Conservation (phyloP, 129 eudicot genomes). For the Flaveria trinervia region DNA sequence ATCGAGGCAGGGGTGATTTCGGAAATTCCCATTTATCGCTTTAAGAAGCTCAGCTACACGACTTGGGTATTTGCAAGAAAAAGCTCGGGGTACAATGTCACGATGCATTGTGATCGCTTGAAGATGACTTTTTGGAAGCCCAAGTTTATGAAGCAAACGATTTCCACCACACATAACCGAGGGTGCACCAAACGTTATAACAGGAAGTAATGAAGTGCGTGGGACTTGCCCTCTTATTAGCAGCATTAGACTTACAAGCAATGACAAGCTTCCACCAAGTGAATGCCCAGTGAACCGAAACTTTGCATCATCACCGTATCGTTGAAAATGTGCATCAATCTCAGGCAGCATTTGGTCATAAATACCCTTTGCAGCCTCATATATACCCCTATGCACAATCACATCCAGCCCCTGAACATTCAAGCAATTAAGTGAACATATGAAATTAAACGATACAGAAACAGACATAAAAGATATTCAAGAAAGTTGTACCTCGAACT, state of each 20-base stretch:
- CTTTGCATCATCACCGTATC: constrained; percentile 60
- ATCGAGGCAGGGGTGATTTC: constrained; percentile 77
- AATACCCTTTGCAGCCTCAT: constrained; percentile 97
- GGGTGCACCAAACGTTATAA: constrained; percentile 87
- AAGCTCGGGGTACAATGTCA: constrained; percentile 97
- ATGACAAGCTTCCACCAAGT: constrained; percentile 93
- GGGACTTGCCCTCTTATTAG: constrained; percentile 73
- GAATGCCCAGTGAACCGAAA: constrained; percentile 98
- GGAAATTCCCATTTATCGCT: constrained; percentile 81
- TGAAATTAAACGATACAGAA: background rate
- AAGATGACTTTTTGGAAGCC: constrained; percentile 74
- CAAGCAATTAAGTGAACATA: background rate
- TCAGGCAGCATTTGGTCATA: constrained; percentile 95
- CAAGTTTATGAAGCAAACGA: constrained; percentile 66
- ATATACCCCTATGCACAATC: constrained; percentile 91
- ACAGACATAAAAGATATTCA: background rate
- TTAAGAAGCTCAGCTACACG: constrained; percentile 82
- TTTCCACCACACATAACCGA: constrained; percentile 94
- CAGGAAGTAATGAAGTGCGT: constrained; percentile 76
- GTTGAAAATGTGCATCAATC: constrained; percentile 53
- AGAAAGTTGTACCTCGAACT: constrained; percentile 65
- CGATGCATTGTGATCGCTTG: constrained; percentile 83
- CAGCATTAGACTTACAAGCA: constrained; percentile 88
- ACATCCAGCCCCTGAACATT: constrained; percentile 69
- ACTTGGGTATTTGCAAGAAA: constrained; percentile 86